Evolutionary conservation across 805 yeast genomes (phyloP), one percentile per base, ranked within the genome.

Genomic region (Candida ulmi): DNA sequence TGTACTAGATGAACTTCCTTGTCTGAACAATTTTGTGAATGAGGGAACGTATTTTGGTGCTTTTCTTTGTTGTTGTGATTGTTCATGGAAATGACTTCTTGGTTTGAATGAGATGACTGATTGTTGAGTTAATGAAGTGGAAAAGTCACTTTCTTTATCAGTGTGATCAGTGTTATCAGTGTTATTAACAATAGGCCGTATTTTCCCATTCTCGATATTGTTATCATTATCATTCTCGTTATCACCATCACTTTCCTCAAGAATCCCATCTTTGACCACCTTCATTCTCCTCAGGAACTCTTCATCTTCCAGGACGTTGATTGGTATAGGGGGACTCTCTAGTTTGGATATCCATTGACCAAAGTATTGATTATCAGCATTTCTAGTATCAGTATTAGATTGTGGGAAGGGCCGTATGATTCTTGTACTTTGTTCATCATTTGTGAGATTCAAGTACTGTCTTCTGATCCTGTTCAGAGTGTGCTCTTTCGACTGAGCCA

Each of bases 321-420:
- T 38, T 1, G 61, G 61, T n/a, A 58, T 55, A 3, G 62, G 62
- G 0, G 62, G 62, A 9, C 51, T 45, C 26, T 56, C 60, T 3
- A 48, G 27, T n/a, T 46, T 33, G 2, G 43, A 18, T 5, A 55
- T 32, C 23, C 48, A 35, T 31, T 38, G 45, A 2, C 41, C 40
- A 33, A n/a, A n/a, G n/a, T n/a, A n/a, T n/a, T n/a, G n/a, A n/a
- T n/a, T n/a, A n/a, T n/a, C n/a, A n/a, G n/a, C n/a, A n/a, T n/a
- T n/a, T n/a, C n/a, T n/a, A n/a, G 46, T 38, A 28, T 44, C 43
- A 26, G 17, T 31, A 7, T 18, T 30, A 3, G 6, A 26, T 33
- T 34, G 32, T 13, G 43, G 40, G 23, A 33, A 50, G 13, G 55
- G 57, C 25, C 55, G 38, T 25, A 55, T 50, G 13, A 53, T 41